Evolutionary conservation across 2,329 filamentous ascomycete genomes (phyloP).

Genomic region (Corniculantispora saksenae): DNA sequence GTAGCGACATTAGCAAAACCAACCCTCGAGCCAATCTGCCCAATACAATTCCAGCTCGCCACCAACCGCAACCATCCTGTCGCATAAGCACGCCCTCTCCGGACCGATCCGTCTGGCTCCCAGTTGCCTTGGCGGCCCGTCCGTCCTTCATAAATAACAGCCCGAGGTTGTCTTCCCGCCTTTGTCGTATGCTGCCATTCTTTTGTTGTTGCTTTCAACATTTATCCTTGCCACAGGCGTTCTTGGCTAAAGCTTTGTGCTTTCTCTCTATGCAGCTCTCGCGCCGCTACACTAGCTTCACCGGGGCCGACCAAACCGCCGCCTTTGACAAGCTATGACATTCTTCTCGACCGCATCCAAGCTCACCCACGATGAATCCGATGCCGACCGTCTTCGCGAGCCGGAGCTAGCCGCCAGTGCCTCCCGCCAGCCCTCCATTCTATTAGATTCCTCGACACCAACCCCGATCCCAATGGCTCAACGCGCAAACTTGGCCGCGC

Average conservation of each 20-base stretch:
- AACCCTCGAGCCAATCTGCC: not conserved
- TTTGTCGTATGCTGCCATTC: not conserved
- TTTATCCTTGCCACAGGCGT: not conserved
- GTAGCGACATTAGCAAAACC: too few species aligned
- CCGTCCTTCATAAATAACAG: not conserved
- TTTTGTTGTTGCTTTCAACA: not conserved
- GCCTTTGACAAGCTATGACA: slow-evolving; percentile 15
- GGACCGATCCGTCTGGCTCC: not conserved
- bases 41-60: not conserved
- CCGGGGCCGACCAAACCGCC: not conserved
- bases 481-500: not conserved
- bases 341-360: not conserved
- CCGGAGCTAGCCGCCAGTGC: not conserved
- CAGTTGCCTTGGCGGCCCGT: too few species aligned
- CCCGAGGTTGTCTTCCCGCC: not conserved
- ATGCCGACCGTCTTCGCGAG: not conserved
- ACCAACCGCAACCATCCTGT: not conserved
- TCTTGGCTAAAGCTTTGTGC: not conserved
- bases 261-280: not conserved
- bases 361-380: not conserved
- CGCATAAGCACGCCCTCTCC: not conserved
- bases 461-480: not conserved
- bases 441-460: not conserved
- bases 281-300: not conserved
- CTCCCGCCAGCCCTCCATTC: not conserved